phyloP scores from a whole-genome alignment of 257 asterid species.

The Nicotiana tomentosiformis region DNA sequence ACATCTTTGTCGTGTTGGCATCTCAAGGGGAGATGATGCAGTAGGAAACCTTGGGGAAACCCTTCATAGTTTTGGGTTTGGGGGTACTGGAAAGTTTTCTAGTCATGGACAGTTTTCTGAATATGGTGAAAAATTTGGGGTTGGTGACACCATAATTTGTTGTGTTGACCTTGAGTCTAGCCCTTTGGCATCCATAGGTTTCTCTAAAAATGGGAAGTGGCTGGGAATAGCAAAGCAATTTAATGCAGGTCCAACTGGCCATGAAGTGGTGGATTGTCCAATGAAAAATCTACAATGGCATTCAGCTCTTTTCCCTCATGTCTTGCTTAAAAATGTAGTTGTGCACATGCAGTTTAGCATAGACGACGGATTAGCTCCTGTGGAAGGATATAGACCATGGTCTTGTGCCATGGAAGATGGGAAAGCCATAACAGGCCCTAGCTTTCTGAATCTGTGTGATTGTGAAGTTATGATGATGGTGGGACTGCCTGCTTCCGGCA shows the following conservation, averaged over 20 bases:
- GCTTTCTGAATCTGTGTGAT: conserved; percentile 23
- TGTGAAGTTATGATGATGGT: conserved; percentile 62
- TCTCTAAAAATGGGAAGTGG: conserved; percentile 54
- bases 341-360: conserved; percentile 46
- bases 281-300: conserved; percentile 22
- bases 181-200: conserved; percentile 50
- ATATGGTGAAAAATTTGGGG: conserved; percentile 46
- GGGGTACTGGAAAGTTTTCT: conserved; percentile 51
- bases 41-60: conserved; percentile 52
- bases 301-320: conserved; percentile 56
- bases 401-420: conserved; percentile 38
- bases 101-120: conserved; percentile 25
- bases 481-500: conserved; percentile 66
- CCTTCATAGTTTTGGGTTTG: conserved; percentile 43
- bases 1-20: conserved; percentile 44
- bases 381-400: conserved; percentile 54
- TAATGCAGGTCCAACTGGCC: conserved; percentile 43
- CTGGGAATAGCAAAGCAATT: conserved; percentile 49
- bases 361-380: conserved; percentile 43
- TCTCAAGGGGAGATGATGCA: conserved; percentile 52
- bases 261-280: conserved; percentile 32
- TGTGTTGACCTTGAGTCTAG: conserved; percentile 38
- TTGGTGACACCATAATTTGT: conserved; percentile 52
- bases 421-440: conserved; percentile 37
- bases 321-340: conserved; percentile 48